Base-by-base conservation (phyloP, 306 rosid species). In the Calophaca sinica region DNA sequence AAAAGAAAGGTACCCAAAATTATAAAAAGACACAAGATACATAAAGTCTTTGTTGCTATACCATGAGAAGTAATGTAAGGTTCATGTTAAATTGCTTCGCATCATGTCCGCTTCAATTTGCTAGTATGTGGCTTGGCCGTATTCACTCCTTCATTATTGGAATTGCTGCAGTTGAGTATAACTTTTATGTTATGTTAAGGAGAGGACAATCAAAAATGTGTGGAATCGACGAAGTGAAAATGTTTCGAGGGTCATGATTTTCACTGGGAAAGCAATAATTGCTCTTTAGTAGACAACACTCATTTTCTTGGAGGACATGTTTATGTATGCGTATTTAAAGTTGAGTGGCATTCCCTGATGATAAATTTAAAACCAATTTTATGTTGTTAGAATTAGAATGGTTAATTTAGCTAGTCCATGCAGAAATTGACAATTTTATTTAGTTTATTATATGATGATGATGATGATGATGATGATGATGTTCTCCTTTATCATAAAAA, bases 101-200 rank as follows among this genome's bases (percentile, higher is more conserved):
- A 5, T 39, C 26, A 29, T 41, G 13, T 66, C 13, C 64, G 35
- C 45, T 66, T 67, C 6, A 0, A 7, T 44, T 68, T 35, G 3
- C 35, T 49, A 48, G 29, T 50, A 49, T 4, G n/a, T 60, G 20
- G n/a, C n/a, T n/a, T n/a, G n/a, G 62, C 4, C 48, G 44, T 68
- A 26, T 68, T 77, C 44, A 77, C 53, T 46, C 63, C 62, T 67
- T 58, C 2, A 2, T 49, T 32, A 35, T 69, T 78, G 48, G 35
- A 49, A 67, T 67, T n/a, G 3, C 28, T 61, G 52, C 68, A 80
- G 84, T 60, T 44, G 49, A 44, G 59, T 4, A 7, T 55, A 42
- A 42, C 3, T n/a, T 32, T 59, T 77, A 46, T 33, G 59, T 53
- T 76, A 31, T 59, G 63, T 11, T 61, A 60, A 71, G 55, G 42